Conservation (phyloP, 805 yeast species). For the Yarrowia hollandica region DNA sequence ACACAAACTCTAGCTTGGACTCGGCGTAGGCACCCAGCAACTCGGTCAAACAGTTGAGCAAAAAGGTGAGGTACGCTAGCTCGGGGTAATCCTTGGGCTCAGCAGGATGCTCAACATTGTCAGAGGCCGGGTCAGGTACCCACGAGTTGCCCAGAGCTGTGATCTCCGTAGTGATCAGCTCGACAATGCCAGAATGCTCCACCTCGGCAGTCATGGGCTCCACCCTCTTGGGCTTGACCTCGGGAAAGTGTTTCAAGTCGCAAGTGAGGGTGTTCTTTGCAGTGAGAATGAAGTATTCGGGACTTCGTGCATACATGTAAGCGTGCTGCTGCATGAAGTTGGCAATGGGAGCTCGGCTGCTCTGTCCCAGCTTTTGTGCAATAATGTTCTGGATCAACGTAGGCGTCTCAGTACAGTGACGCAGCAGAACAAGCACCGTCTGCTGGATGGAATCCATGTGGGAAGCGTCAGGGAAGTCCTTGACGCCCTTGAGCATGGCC, state of each 20-base stretch:
- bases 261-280: slow-evolving; percentile 29
- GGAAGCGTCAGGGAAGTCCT: slow-evolving; percentile 43
- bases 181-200: slow-evolving; percentile 57
- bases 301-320: slow-evolving; percentile 46
- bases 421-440: slow-evolving; percentile 53
- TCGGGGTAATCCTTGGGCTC: slow-evolving; percentile 38
- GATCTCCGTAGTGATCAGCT: slow-evolving; percentile 61
- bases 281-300: slow-evolving; percentile 50
- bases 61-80: slow-evolving; percentile 55
- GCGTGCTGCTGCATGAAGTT: slow-evolving; percentile 32
- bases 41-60: slow-evolving; percentile 69
- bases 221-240: slow-evolving; percentile 19
- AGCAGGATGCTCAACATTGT: slow-evolving; percentile 33
- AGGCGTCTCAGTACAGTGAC: slow-evolving; percentile 69
- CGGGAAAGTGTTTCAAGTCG: slow-evolving; percentile 22
- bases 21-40: slow-evolving; percentile 74
- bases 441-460: slow-evolving; percentile 47
- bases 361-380: slow-evolving; percentile 50
- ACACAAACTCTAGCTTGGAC: slow-evolving; percentile 61
- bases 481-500: slow-evolving; percentile 49
- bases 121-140: slow-evolving; percentile 40
- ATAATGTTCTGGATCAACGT: slow-evolving; percentile 53
- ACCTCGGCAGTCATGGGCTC: slow-evolving; percentile 10
- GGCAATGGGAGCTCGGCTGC: slow-evolving; percentile 4
- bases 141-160: slow-evolving; percentile 51